A percentile compares a stretch with the other conserved stretches of the same genome.
These are phyloP conservation scores for Saccharomyces eubayanus DNA, from an alignment of 805 yeast species.

Conservation along the genomic window DNA sequence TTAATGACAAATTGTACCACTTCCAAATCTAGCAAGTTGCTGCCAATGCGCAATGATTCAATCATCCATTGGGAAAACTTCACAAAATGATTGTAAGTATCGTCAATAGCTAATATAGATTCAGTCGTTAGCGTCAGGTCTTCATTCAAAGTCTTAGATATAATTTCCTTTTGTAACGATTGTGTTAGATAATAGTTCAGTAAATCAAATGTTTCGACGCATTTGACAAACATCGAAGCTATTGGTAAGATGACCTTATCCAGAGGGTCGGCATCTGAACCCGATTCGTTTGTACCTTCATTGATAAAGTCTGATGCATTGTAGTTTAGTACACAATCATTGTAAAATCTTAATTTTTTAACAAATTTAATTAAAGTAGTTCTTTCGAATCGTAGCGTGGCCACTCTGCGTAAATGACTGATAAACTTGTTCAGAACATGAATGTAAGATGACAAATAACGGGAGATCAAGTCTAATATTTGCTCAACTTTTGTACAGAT, in stretches of 20 bases:
- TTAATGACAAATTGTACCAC: conserved; percentile 25
- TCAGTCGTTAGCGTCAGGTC: conserved; percentile 19
- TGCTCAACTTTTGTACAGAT: neutral
- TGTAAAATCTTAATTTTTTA: conserved; percentile 29
- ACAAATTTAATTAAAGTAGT: conserved; percentile 29
- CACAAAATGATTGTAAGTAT: conserved; percentile 27
- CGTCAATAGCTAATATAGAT: conserved; percentile 21
- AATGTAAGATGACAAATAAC: conserved; percentile 24
- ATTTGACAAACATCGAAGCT: conserved; percentile 19
- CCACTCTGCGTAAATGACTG: conserved; percentile 24
- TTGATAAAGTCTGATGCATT: conserved; percentile 4
- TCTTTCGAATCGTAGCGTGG: conserved; percentile 28
- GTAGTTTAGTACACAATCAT: conserved; percentile 18
- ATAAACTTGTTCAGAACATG: conserved; percentile 28
- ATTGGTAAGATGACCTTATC: conserved; percentile 12
- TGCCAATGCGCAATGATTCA: conserved; percentile 20
- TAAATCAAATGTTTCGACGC: conserved; percentile 25
- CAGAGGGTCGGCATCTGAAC: conserved; percentile 1
- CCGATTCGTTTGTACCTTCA: conserved; percentile 1
- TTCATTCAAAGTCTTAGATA: conserved; percentile 28
- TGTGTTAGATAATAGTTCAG: conserved; percentile 28
- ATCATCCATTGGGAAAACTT: conserved; percentile 32
- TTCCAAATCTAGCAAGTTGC: conserved; percentile 19
- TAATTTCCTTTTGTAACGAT: conserved; percentile 28
- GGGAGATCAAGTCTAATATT: conserved; percentile 10